A percentile compares a stretch with the other conserved stretches of the same genome.
Evolutionary conservation across 176 grass and related monocot species (phyloP).

Genomic region (Juncus inflexus): DNA sequence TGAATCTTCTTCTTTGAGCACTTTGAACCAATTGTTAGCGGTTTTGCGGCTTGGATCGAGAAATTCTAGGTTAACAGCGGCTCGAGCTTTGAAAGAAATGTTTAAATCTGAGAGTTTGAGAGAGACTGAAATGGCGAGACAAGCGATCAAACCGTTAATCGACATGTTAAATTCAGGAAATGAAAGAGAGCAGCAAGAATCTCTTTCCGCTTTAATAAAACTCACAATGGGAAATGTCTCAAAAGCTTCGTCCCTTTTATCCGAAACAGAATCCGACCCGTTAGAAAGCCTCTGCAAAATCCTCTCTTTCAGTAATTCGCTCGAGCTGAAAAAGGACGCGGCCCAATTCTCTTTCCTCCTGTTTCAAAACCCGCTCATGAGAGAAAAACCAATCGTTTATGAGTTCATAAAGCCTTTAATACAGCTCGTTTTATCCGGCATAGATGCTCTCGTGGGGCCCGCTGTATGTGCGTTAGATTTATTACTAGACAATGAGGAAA

Average conservation of each 20-base stretch:
- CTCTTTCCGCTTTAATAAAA: slow-evolving; percentile 77
- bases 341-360: slow-evolving; percentile 90
- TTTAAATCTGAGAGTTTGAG: slow-evolving; percentile 88
- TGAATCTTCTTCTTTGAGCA: slow-evolving; percentile 68
- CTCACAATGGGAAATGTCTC: slow-evolving; percentile 68
- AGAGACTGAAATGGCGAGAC: slow-evolving; percentile 85
- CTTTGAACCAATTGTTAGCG: slow-evolving; percentile 89
- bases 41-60: slow-evolving; percentile 84
- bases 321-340: slow-evolving; percentile 90
- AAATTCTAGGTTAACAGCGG: slow-evolving; percentile 84
- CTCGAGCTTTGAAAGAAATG: slow-evolving; percentile 76
- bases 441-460: slow-evolving; percentile 55
- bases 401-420: slow-evolving; percentile 81
- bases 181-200: slow-evolving; percentile 86
- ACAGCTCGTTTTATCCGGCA: slow-evolving; percentile 65
- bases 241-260: slow-evolving; percentile 60
- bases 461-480: slow-evolving; percentile 70
- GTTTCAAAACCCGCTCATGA: slow-evolving; percentile 71
- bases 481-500: slow-evolving; percentile 77
- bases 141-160: slow-evolving; percentile 87
- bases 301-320: slow-evolving; percentile 55
- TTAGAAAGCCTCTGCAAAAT: slow-evolving; percentile 90
- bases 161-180: slow-evolving; percentile 92
- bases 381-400: slow-evolving; percentile 55
- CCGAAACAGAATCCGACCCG: slow-evolving; percentile 72